Percentiles rank a stretch among this genome's conserved stretches.
phyloP scores from a whole-genome alignment of 176 grass and related monocot genomes.

The Zizania latifolia region DNA sequence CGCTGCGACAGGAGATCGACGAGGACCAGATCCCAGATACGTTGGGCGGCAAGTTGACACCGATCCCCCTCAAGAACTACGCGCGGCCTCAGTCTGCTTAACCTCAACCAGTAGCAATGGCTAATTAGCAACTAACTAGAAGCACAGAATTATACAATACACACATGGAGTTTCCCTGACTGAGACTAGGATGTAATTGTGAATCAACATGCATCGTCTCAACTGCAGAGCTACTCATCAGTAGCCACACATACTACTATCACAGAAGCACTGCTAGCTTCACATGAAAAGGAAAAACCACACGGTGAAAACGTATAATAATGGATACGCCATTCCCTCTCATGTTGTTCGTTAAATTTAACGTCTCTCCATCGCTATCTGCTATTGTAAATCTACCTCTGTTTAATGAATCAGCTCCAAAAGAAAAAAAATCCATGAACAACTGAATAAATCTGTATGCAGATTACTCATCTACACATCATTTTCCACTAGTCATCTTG shows the following conservation, averaged over 20 bases:
- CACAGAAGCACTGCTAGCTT: no score
- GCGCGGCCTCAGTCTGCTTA: background rate
- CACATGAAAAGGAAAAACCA: background rate
- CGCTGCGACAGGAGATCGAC: conserved; percentile 60
- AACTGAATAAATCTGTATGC: no score
- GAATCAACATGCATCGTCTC: background rate
- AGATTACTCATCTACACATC: no score
- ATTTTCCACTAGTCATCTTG: no score
- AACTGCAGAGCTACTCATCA: background rate
- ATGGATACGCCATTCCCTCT: background rate
- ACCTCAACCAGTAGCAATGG: background rate
- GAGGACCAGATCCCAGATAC: conserved; percentile 62
- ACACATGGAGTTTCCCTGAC: background rate
- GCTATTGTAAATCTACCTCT: no score
- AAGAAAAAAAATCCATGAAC: no score
- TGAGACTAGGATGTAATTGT: background rate
- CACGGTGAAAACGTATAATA: background rate
- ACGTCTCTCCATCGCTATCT: background rate
- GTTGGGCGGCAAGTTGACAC: conserved; percentile 49
- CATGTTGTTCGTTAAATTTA: background rate
- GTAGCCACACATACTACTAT: background rate
- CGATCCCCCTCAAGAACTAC: conserved; percentile 40
- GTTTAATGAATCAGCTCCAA: no score
- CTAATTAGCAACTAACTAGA: background rate
- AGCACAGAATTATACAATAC: background rate